Conservation (phyloP, 1,284 basidiomycete genomes). For the Stygiomarasmius scandens region DNA sequence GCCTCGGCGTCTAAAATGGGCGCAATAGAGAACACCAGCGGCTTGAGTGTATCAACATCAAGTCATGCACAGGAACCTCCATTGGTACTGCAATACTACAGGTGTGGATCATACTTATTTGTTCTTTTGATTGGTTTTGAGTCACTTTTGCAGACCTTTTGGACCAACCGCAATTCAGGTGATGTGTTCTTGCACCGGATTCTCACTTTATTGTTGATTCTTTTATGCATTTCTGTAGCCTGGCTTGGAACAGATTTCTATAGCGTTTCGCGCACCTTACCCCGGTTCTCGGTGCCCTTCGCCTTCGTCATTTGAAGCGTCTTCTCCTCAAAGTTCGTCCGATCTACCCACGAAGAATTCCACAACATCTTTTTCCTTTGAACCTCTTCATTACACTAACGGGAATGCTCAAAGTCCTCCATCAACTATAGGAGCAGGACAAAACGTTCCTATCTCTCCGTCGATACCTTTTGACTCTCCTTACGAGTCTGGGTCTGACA, state of each 20-base stretch:
- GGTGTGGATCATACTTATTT: background rate
- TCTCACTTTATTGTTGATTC: background rate
- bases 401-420: background rate
- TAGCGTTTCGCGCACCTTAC: constrained; percentile 13
- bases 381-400: constrained; percentile 13
- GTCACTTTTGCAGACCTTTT: constrained; percentile 7
- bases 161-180: constrained; percentile 17
- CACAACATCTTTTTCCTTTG: constrained; percentile 13
- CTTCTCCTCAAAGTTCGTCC: background rate
- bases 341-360: background rate
- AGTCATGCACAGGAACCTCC: constrained; percentile 8
- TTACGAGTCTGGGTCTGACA: constrained; percentile 13
- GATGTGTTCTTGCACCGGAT: background rate
- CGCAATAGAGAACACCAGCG: background rate
- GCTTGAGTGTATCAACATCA: background rate
- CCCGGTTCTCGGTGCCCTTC: constrained; percentile 11
- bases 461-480: constrained; percentile 5
- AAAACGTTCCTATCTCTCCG: background rate
- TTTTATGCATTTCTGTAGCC: constrained; percentile 3
- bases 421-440: background rate
- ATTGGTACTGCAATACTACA: constrained; percentile 12
- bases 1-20: background rate
- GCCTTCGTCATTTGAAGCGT: background rate
- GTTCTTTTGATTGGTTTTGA: background rate
- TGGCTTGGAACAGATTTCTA: constrained; percentile 15